Conservation (phyloP, 2,329 filamentous ascomycete species). For the Tolypocladium tundrense region DNA sequence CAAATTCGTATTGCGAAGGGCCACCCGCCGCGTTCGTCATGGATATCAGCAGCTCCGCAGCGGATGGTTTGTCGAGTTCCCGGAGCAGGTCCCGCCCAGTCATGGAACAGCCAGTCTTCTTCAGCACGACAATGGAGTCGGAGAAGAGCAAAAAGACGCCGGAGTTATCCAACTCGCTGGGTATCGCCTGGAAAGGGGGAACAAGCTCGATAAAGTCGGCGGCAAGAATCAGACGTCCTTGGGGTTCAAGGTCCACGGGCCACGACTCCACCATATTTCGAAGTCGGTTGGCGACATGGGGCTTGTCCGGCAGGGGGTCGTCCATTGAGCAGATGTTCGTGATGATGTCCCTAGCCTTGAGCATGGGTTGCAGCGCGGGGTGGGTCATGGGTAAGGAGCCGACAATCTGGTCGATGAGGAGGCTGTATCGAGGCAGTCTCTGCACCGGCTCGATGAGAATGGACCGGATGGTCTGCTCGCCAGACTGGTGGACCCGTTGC, state of each 20-base stretch:
- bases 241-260: slow-evolving; percentile 61
- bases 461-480: slow-evolving; percentile 84
- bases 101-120: slow-evolving; percentile 53
- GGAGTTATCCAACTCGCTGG: slow-evolving; percentile 34
- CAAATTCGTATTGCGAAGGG: slow-evolving; percentile 56
- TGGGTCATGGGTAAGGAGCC: slow-evolving; percentile 77
- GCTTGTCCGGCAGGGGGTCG: slow-evolving; percentile 56
- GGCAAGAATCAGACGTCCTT: slow-evolving; percentile 70
- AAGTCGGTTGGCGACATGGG: slow-evolving; percentile 62
- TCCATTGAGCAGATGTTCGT: slow-evolving; percentile 96
- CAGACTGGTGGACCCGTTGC: slow-evolving; percentile 67
- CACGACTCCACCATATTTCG: slow-evolving; percentile 69
- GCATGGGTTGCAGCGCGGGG: slow-evolving; percentile 69
- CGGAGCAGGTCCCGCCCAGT: slow-evolving; percentile 70
- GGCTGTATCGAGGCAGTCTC: slow-evolving; percentile 82
- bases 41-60: slow-evolving; percentile 50
- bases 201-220: slow-evolving; percentile 69
- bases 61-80: slow-evolving; percentile 73
- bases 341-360: slow-evolving; percentile 86
- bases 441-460: slow-evolving; percentile 95
- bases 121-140: slow-evolving; percentile 68
- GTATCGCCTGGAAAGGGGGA: slow-evolving; percentile 52
- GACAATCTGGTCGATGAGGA: slow-evolving; percentile 93
- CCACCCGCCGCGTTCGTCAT: slow-evolving; percentile 55
- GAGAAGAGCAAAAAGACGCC: slow-evolving; percentile 78